A percentile compares a stretch with the other conserved stretches of the same genome.
Conservation (phyloP, 2,329 filamentous ascomycete species). For the Hymenoscyphus fraxineus region DNA sequence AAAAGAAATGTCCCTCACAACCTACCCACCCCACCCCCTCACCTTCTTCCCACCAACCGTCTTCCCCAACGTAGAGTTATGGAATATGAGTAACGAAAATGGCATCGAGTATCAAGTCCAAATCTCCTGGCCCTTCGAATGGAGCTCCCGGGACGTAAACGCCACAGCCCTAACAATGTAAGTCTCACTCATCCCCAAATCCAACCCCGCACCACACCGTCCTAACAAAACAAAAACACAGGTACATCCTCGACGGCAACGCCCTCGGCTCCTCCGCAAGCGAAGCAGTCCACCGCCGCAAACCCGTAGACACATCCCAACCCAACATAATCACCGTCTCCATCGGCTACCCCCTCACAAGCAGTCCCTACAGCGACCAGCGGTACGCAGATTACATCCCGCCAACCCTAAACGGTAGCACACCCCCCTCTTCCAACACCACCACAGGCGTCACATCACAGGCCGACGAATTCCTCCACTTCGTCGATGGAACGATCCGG, state of each 20-base stretch:
- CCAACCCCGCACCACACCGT: no score
- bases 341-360: background rate
- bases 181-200: background rate
- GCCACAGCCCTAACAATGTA: conserved; percentile 2
- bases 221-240: background rate
- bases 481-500: background rate
- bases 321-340: background rate
- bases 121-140: background rate
- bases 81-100: conserved; percentile 4
- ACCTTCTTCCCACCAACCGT: background rate
- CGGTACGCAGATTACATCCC: background rate
- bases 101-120: conserved; percentile 4
- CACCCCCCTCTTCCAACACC: background rate
- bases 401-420: background rate
- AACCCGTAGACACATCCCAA: background rate
- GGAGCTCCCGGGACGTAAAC: background rate
- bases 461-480: background rate
- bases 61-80: background rate
- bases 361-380: background rate
- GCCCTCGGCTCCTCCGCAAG: background rate
- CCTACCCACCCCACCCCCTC: background rate
- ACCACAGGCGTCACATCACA: background rate
- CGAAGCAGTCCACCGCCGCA: background rate
- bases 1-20: background rate
- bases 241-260: conserved; percentile 4